Evolutionary conservation across 352 stramenopile genomes (phyloP).

Genomic region (Albugo candida): DNA sequence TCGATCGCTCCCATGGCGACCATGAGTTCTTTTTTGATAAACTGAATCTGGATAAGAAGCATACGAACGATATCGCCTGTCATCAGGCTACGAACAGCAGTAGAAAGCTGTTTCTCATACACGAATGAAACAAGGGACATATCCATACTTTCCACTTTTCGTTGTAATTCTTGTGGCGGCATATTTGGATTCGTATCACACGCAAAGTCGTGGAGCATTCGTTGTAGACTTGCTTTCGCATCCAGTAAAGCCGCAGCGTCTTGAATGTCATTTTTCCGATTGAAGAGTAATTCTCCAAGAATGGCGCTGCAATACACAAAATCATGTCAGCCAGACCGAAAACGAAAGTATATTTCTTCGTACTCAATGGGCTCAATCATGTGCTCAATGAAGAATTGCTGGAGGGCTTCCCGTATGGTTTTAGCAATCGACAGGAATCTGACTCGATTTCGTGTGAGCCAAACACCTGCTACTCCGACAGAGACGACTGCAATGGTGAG

Average conservation of each 20-base stretch:
- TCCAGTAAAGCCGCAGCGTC: slow-evolving; percentile 51
- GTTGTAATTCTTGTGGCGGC: slow-evolving; percentile 16
- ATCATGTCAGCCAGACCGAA: neutral
- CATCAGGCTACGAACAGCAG: slow-evolving; percentile 56
- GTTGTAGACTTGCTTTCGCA: slow-evolving; percentile 60
- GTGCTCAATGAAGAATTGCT: slow-evolving; percentile 62
- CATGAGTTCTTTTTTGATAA: slow-evolving; percentile 82
- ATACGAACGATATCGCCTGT: slow-evolving; percentile 74
- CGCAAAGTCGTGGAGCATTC: slow-evolving; percentile 65
- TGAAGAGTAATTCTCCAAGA: slow-evolving; percentile 57
- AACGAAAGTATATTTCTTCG: neutral
- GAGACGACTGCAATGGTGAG: slow-evolving; percentile 30
- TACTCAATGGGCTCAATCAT: slow-evolving; percentile 57
- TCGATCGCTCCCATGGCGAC: slow-evolving; percentile 75
- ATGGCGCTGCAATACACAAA: slow-evolving; percentile 24
- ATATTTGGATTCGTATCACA: slow-evolving; percentile 48
- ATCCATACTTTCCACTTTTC: slow-evolving; percentile 40
- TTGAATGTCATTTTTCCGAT: slow-evolving; percentile 70
- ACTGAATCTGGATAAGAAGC: slow-evolving; percentile 75
- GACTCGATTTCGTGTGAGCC: slow-evolving; percentile 41
- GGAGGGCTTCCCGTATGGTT: slow-evolving; percentile 18
- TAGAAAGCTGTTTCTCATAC: slow-evolving; percentile 42
- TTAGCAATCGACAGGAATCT: slow-evolving; percentile 30
- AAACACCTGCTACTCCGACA: slow-evolving; percentile 29
- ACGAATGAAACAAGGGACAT: slow-evolving; percentile 58